These are phyloP conservation scores for Xanthoconium stramineum DNA, from an alignment of 768 basidiomycete genomes.

Conservation along the genomic window DNA sequence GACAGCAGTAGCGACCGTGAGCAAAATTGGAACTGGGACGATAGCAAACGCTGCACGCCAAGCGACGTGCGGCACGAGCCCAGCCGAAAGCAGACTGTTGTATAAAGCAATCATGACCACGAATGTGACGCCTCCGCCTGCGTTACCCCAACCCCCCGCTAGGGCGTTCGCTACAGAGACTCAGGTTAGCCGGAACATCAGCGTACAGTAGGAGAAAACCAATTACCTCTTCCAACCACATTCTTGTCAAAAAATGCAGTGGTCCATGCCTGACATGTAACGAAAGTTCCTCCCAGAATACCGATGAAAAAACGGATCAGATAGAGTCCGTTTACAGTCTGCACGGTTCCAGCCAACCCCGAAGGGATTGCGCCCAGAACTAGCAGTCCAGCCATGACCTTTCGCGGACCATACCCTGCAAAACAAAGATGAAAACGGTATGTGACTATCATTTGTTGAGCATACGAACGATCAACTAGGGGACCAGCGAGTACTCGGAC, in stretches of 20 bases:
- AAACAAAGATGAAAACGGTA: not conserved
- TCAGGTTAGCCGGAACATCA: not conserved
- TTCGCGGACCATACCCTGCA: conserved; percentile 5
- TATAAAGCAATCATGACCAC: conserved; percentile 30
- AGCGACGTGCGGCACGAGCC: conserved; percentile 39
- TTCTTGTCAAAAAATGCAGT: conserved; percentile 57
- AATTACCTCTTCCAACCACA: conserved; percentile 36
- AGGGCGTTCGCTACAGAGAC: conserved; percentile 1
- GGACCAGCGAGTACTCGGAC: conserved; percentile 53
- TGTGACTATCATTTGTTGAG: no score
- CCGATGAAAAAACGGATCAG: conserved; percentile 56
- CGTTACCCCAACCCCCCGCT: not conserved
- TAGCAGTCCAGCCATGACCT: conserved; percentile 5
- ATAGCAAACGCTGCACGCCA: conserved; percentile 57
- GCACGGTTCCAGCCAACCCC: conserved; percentile 30
- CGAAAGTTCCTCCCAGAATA: conserved; percentile 58
- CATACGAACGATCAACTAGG: conserved; percentile 39
- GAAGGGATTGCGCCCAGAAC: conserved; percentile 6
- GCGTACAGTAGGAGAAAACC: not conserved
- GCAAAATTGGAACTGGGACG: conserved; percentile 53
- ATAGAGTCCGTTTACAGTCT: conserved; percentile 39
- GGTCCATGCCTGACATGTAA: conserved; percentile 61
- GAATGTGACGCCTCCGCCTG: conserved; percentile 4
- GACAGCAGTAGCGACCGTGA: conserved; percentile 35
- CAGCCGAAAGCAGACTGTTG: conserved; percentile 34